Conservation (phyloP, 2,329 filamentous ascomycete species). For the Colletotrichum spinosum region DNA sequence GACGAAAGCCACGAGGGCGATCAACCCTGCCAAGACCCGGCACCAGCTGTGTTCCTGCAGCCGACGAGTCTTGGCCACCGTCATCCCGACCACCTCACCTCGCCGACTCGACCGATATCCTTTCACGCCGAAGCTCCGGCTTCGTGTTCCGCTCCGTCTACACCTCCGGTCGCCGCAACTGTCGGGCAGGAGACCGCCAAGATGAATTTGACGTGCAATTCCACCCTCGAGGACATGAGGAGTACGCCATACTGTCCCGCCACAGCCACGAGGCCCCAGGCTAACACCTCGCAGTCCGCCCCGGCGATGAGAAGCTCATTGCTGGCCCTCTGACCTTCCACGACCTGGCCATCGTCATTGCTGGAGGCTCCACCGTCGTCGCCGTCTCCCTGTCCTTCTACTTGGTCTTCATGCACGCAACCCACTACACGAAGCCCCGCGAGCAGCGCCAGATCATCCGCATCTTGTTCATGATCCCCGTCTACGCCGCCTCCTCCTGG, state of each 20-base stretch:
- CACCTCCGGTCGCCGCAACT: background rate
- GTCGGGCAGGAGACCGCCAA: constrained; percentile 13
- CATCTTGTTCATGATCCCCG: constrained; percentile 88
- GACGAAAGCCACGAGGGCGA: constrained; percentile 21
- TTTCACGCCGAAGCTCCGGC: background rate
- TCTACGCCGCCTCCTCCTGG: constrained; percentile 81
- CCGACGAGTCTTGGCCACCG: constrained; percentile 31
- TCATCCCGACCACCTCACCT: constrained; percentile 8
- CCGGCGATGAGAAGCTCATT: constrained; percentile 59
- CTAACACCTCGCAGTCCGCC: constrained; percentile 48
- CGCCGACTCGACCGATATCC: background rate
- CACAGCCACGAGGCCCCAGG: background rate
- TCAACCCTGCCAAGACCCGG: constrained; percentile 32
- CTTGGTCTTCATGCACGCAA: constrained; percentile 69
- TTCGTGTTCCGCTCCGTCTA: background rate
- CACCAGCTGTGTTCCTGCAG: constrained; percentile 34
- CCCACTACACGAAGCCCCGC: constrained; percentile 69
- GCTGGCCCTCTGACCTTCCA: constrained; percentile 65
- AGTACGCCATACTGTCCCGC: constrained; percentile 46
- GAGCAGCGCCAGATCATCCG: constrained; percentile 82
- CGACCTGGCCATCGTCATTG: constrained; percentile 63
- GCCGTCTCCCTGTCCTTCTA: constrained; percentile 66
- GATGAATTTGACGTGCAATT: constrained; percentile 56
- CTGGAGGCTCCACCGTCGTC: constrained; percentile 60
- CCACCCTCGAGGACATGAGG: constrained; percentile 56